These are phyloP conservation scores for Aspergillus sp. DNA, from an alignment of 2,329 filamentous ascomycete species.

Conservation along the genomic window DNA sequence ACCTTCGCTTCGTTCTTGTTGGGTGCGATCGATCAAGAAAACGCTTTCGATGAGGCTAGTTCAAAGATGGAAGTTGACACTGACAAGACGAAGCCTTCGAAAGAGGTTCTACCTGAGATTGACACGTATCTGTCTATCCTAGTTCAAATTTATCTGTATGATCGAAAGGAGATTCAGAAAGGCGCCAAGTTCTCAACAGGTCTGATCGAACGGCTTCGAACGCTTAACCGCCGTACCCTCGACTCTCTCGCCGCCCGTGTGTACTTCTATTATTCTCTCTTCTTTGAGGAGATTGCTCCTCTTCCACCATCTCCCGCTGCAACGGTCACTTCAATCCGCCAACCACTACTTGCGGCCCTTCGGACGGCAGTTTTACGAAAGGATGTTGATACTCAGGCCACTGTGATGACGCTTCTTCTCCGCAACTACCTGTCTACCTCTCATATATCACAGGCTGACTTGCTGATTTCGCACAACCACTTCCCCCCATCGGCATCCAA, in stretches of 20 bases:
- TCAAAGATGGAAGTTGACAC: slow-evolving; percentile 73
- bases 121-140: slow-evolving; percentile 87
- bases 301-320: slow-evolving; percentile 87
- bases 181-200: slow-evolving; percentile 82
- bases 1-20: slow-evolving; percentile 69
- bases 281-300: slow-evolving; percentile 86
- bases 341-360: slow-evolving; percentile 80
- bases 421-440: slow-evolving; percentile 95
- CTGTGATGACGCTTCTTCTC: slow-evolving; percentile 89
- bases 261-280: slow-evolving; percentile 97
- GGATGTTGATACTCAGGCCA: slow-evolving; percentile 95
- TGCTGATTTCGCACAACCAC: slow-evolving; percentile 91
- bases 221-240: slow-evolving; percentile 87
- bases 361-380: slow-evolving; percentile 95
- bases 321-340: slow-evolving; percentile 80
- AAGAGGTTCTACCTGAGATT: slow-evolving; percentile 81
- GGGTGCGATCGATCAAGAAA: slow-evolving; percentile 66
- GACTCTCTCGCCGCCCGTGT: slow-evolving; percentile 92
- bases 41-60: slow-evolving; percentile 59
- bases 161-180: slow-evolving; percentile 75
- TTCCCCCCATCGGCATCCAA: slow-evolving; percentile 94
- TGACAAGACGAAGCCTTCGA: slow-evolving; percentile 66
- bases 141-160: slow-evolving; percentile 82
- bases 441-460: slow-evolving; percentile 93
- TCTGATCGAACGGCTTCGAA: slow-evolving; percentile 80